Conservation (phyloP, 768 basidiomycete species). For the Psilocybe cyanescens region DNA sequence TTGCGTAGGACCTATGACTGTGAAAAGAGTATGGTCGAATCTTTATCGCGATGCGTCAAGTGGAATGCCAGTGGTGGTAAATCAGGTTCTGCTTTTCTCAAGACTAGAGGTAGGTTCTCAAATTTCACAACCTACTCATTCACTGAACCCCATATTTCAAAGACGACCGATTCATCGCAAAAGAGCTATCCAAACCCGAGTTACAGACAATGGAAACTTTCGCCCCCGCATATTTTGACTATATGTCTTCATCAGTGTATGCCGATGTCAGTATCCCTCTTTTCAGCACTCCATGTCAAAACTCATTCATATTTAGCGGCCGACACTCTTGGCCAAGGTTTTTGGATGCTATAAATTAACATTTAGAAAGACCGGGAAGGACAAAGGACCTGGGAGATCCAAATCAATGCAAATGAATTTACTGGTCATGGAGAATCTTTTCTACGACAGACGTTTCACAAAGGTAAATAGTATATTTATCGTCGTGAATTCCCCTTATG, state of each 20-base stretch:
- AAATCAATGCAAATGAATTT: conserved; percentile 94
- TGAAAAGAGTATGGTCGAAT: conserved; percentile 93
- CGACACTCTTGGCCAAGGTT: conserved; percentile 93
- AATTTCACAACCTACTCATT: conserved; percentile 1
- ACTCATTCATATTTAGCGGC: conserved; percentile 58
- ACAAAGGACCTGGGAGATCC: conserved; percentile 62
- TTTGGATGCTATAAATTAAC: conserved; percentile 97
- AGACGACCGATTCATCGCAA: conserved; percentile 99
- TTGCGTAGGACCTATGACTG: conserved; percentile 91
- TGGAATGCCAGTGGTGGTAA: conserved; percentile 97
- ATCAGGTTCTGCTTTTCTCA: conserved; percentile 95
- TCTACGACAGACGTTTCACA: conserved; percentile 89
- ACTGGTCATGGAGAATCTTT: conserved; percentile 97
- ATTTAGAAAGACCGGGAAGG: conserved; percentile 80
- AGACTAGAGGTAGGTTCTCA: conserved; percentile 74
- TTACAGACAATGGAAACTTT: conserved; percentile 96
- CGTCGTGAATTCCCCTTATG: conserved; percentile 39
- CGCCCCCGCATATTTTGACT: conserved; percentile 97
- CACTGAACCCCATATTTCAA: background rate
- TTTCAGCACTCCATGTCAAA: background rate
- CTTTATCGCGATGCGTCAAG: conserved; percentile 90
- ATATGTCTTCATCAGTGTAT: conserved; percentile 93
- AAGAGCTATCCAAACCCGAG: conserved; percentile 90
- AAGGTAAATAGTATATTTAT: conserved; percentile 53
- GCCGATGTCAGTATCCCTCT: conserved; percentile 62